A percentile compares a stretch with the other conserved stretches of the same genome.
Evolutionary conservation across 345 rosid species (phyloP).

Genomic region (Pugionium cornutum): DNA sequence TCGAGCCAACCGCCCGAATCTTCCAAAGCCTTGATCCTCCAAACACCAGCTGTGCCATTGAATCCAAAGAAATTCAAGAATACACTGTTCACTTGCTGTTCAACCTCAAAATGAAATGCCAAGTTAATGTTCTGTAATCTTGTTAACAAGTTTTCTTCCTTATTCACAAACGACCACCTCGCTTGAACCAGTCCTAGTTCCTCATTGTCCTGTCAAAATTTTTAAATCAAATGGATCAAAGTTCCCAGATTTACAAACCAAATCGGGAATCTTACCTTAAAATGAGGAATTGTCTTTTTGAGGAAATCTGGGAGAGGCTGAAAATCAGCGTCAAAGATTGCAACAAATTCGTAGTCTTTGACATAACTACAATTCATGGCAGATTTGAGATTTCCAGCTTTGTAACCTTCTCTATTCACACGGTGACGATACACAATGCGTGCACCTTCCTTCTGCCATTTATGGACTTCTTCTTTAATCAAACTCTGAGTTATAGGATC

Average conservation of each 20-base stretch:
- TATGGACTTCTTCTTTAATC: slow-evolving; percentile 82
- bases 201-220: slow-evolving; percentile 62
- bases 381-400: slow-evolving; percentile 96
- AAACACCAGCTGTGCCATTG: no score
- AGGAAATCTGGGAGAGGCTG: slow-evolving; percentile 89
- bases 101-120: slow-evolving; percentile 93
- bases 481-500: slow-evolving; percentile 67
- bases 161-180: slow-evolving; percentile 94
- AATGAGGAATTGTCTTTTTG: slow-evolving; percentile 80
- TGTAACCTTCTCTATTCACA: slow-evolving; percentile 81
- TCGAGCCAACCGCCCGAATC: slow-evolving; percentile 97
- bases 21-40: slow-evolving; percentile 59
- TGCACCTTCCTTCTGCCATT: slow-evolving; percentile 89
- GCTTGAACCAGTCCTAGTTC: slow-evolving; percentile 87
- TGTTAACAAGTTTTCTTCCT: slow-evolving; percentile 83
- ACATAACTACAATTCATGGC: slow-evolving; percentile 94
- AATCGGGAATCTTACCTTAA: slow-evolving; percentile 47
- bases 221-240: neutral
- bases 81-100: slow-evolving; percentile 88
- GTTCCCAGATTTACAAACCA: neutral
- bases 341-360: slow-evolving; percentile 86
- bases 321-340: slow-evolving; percentile 95
- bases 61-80: slow-evolving; percentile 79
- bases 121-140: slow-evolving; percentile 87
- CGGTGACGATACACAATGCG: slow-evolving; percentile 82